Base-by-base conservation (phyloP, 176 grass and related monocot species). In the Musa troglodytarum region DNA sequence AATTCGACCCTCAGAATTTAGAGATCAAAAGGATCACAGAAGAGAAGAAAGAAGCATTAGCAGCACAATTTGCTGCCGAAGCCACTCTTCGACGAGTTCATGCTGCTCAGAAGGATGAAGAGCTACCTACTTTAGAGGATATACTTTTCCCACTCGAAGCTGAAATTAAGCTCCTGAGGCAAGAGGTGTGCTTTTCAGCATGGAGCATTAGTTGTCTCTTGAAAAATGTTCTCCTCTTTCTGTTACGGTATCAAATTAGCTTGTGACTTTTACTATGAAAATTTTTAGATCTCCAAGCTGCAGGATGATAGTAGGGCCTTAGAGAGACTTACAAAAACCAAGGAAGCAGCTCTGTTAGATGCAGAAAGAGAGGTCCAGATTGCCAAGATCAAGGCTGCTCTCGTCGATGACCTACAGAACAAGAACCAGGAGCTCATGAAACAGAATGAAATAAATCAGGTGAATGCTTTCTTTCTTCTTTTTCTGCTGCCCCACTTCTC, bases 331-430 rank as follows among this genome's bases (percentile, higher is more conserved):
- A 77, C 49, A 65, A 77, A 77, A 65, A 65, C 59, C 59, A 77
- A 77, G 75, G 75, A 77, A 66, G 75, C 75, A 25, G 75, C 75
- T 65, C 16, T 77, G 75, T 77, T 77, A 65, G 75, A 77, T 22
- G 61, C 75, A 65, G 75, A 77, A 77, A 77, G 75, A 65, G 75
- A 77, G 50, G 58, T 77, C 20, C 75, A 77, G 21, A 64, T 77
- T 24, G 75, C 75, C 19, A 77, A 77, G 49, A 15, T 77, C 19
- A 77, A 77, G 61, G 58, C 61, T 50, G 75, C 75, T 52, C 75
- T 77, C 25, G 75, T 77, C 25, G 75, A 77, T 66, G 75, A 77
- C 12, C 21, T 77, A 2, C 75, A 77, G 49, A 77, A 77, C 61
- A 77, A 77, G 49, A 77, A 77, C 75, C 75, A 77, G 75, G 75